Conservation (phyloP, 257 asterid genomes). For the Thymus quinquecostatus region DNA sequence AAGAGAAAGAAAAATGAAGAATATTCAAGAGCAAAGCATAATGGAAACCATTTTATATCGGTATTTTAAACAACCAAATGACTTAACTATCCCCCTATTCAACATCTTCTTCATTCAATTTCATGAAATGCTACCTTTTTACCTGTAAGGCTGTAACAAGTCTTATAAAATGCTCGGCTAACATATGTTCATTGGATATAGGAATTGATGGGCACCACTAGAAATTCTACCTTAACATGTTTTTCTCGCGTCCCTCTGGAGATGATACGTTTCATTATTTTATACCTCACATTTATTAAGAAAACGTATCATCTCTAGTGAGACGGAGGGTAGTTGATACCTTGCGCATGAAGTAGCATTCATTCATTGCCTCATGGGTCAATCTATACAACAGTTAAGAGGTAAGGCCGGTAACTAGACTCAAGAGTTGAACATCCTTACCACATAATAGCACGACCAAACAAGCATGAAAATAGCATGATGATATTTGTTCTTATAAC, state of each 20-base stretch:
- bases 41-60: neutral
- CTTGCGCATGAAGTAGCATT: neutral
- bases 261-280: no score
- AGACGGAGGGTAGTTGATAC: neutral
- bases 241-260: no score
- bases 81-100: constrained; percentile 9
- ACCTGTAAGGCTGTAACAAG: neutral
- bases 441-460: neutral
- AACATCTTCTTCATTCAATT: neutral
- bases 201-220: neutral
- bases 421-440: neutral
- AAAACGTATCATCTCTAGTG: no score
- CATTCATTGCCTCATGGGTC: constrained; percentile 3
- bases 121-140: neutral
- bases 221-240: neutral
- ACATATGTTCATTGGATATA: neutral
- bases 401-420: neutral
- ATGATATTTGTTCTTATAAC: no score
- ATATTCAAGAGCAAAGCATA: neutral
- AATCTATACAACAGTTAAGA: neutral
- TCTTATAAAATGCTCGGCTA: neutral
- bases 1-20: neutral
- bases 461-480: neutral
- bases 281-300: no score
- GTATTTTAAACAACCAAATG: constrained; percentile 15